These are phyloP conservation scores for Clarireedia sp. DNA, from an alignment of 2,329 filamentous ascomycete genomes.

Conservation along the genomic window DNA sequence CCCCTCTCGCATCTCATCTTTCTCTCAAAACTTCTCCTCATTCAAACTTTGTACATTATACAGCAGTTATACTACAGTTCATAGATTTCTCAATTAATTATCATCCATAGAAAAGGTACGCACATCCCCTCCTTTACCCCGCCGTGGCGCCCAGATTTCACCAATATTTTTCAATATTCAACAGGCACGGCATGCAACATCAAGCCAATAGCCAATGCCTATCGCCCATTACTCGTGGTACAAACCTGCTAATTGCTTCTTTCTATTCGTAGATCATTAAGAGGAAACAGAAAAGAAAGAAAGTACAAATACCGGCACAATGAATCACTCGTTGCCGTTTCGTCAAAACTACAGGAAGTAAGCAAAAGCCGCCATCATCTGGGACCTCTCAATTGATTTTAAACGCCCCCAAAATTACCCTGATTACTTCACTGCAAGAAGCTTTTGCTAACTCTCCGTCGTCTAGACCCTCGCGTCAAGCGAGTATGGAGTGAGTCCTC, in stretches of 20 bases:
- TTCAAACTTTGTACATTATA: no score
- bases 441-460: background rate
- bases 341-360: slow-evolving; percentile 11
- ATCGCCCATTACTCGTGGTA: background rate
- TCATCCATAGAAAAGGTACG: background rate
- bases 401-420: no score
- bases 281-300: background rate
- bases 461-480: slow-evolving; percentile 26
- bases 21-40: no score
- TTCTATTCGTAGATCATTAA: background rate
- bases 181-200: background rate
- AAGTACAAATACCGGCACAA: background rate
- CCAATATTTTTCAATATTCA: background rate
- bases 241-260: background rate
- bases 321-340: slow-evolving; percentile 8
- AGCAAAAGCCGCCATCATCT: background rate
- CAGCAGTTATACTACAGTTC: background rate
- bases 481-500: slow-evolving; percentile 27
- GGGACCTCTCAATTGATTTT: background rate
- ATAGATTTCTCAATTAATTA: background rate
- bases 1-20: no score
- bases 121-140: slow-evolving; percentile 7
- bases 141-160: slow-evolving; percentile 5
- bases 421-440: background rate
- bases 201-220: background rate